A percentile compares a stretch with the other conserved stretches of the same genome.
Conservation (phyloP, 345 rosid genomes). For the Pistacia vera region DNA sequence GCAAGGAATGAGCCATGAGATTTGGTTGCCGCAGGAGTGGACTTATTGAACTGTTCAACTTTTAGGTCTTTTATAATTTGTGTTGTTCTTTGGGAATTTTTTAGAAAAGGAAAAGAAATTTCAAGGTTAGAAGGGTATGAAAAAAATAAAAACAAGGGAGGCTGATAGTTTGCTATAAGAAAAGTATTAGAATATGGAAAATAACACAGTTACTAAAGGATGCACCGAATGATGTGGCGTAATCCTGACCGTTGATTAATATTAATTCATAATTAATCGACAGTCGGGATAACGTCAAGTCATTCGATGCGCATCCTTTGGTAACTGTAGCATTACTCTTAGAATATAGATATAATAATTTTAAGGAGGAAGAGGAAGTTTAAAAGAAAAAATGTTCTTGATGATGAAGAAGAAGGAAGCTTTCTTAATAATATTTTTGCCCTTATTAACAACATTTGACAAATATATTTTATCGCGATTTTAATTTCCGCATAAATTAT, state of each 20-base stretch:
- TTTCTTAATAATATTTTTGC: no score
- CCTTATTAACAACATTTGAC: no score
- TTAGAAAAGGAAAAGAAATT: conserved; percentile 14
- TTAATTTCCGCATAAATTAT: no score
- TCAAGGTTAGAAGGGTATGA: no score
- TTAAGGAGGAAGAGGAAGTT: neutral
- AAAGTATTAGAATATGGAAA: neutral
- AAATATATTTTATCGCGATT: no score
- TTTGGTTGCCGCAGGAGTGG: conserved; percentile 72
- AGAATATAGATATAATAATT: conserved; percentile 1
- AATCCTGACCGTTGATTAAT: no score
- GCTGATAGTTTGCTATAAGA: neutral
- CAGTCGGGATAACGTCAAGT: no score
- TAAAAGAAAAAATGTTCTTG: neutral
- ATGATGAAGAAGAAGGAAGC: neutral
- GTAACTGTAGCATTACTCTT: neutral
- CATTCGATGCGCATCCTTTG: no score
- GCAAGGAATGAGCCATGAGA: conserved; percentile 32
- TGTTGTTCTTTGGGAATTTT: neutral
- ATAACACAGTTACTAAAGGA: no score
- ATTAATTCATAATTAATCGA: no score
- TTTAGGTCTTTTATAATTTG: neutral
- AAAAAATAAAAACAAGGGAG: no score
- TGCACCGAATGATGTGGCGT: no score
- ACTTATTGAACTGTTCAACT: conserved; percentile 44